These are phyloP conservation scores for Clarireedia paspali DNA, from an alignment of 2,329 filamentous ascomycete species.

Conservation along the genomic window DNA sequence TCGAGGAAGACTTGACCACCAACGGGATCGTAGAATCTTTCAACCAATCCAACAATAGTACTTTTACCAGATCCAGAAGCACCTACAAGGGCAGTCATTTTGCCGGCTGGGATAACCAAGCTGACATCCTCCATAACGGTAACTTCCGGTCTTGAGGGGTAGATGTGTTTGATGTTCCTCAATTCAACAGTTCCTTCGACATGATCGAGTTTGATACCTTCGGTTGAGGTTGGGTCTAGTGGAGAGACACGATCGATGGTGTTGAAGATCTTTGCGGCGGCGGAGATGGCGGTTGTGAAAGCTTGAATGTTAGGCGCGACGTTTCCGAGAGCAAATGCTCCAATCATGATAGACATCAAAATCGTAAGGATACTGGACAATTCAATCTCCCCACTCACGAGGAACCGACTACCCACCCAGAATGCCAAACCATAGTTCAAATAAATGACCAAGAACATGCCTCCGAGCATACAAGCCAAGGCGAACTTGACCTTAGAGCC, in stretches of 20 bases:
- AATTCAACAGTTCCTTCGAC: conserved; percentile 76
- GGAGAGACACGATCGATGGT: conserved; percentile 87
- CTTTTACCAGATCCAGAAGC: conserved; percentile 93
- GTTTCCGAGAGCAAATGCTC: conserved; percentile 84
- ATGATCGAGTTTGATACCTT: conserved; percentile 64
- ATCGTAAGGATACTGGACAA: conserved; percentile 74
- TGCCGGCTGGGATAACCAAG: conserved; percentile 75
- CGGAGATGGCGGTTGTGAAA: conserved; percentile 75
- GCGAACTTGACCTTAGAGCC: conserved; percentile 69
- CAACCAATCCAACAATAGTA: conserved; percentile 86
- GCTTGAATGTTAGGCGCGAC: conserved; percentile 80
- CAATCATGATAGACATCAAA: conserved; percentile 85
- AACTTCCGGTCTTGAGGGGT: conserved; percentile 87
- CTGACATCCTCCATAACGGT: conserved; percentile 79
- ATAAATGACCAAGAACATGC: conserved; percentile 78
- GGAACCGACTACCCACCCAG: conserved; percentile 75
- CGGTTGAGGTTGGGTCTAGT: conserved; percentile 64
- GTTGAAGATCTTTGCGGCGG: conserved; percentile 84
- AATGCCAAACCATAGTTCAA: conserved; percentile 83
- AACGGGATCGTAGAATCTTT: conserved; percentile 90
- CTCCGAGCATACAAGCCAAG: conserved; percentile 71
- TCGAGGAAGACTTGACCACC: conserved; percentile 73
- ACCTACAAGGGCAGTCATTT: conserved; percentile 87
- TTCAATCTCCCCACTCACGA: conserved; percentile 56
- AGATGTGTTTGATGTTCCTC: conserved; percentile 81